A percentile compares a stretch with the other conserved stretches of the same genome.
Conservation (phyloP, 2,329 filamentous ascomycete genomes). For the Claviceps sp. region DNA sequence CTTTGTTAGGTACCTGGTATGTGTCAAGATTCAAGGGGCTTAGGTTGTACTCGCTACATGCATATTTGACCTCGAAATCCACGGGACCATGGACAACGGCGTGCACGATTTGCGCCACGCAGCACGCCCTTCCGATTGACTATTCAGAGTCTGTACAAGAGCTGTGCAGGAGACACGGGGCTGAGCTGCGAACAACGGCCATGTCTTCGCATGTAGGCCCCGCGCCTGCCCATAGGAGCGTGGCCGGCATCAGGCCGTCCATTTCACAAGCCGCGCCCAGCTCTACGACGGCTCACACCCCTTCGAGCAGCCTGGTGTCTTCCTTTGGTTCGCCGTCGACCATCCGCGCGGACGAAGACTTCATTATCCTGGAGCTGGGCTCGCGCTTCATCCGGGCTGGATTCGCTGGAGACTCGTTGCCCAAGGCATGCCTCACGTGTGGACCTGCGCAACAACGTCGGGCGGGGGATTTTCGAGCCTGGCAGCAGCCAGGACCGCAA, state of each 20-base stretch:
- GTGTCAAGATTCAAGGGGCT: too few species aligned
- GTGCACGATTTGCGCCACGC: too few species aligned
- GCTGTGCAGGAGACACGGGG: not conserved
- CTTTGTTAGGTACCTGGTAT: too few species aligned
- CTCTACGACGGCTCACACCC: conserved; percentile 46
- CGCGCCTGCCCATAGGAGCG: conserved; percentile 41
- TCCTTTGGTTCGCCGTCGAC: conserved; percentile 46
- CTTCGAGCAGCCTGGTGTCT: conserved; percentile 38
- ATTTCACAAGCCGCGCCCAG: conserved; percentile 19
- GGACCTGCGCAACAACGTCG: conserved; percentile 64
- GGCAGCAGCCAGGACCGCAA: conserved; percentile 38
- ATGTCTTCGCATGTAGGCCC: conserved; percentile 33
- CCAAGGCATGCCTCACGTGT: conserved; percentile 59
- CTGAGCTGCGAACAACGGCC: conserved; percentile 3
- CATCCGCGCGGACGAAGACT: conserved; percentile 67
- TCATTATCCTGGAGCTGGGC: conserved; percentile 71
- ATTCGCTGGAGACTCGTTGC: conserved; percentile 70
- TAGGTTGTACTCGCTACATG: not conserved
- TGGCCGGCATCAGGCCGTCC: conserved; percentile 41
- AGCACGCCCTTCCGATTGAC: too few species aligned
- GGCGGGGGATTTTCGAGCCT: conserved; percentile 68
- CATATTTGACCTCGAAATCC: not conserved
- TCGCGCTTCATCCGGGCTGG: conserved; percentile 67
- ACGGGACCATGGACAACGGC: too few species aligned
- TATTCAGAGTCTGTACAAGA: too few species aligned